Base-by-base conservation (phyloP, 805 yeast species). In the Naumovozyma baii region DNA sequence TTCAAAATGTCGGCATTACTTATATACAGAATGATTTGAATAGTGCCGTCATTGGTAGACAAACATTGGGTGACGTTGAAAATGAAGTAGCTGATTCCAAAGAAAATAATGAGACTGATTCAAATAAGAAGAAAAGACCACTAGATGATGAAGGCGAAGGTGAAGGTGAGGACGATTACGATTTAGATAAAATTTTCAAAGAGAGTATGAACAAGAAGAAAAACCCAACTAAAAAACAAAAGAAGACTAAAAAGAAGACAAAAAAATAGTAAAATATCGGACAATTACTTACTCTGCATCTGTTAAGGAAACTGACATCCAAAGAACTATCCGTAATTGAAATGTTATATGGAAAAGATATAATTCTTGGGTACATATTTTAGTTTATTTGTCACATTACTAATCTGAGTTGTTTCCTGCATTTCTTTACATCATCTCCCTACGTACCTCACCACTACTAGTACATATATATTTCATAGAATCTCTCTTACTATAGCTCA, bases 91-190 rank as follows among this genome's bases (percentile, higher is more conserved):
- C 13, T 13, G 31, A 25, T 18, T 25, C 32, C 39, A 55, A 57
- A 20, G 52, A 66, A 30, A 56, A 58, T n/a, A 66, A 63, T 31
- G 15, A 20, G 12, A 20, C 10, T 20, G 36, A 30, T 16, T 26
- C 19, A 25, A 37, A 31, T 19, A n/a, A 3, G 63, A 57, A 30
- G 46, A 52, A 31, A 52, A 54, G 39, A 61, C 54, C 38, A 5
- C 7, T 9, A 35, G 72, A 67, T 39, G 57, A 71, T 13, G 63
- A 61, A 33, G 84, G 78, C 34, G 43, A 37, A 13, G 52, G 41
- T 10, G 37, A 28, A 7, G 39, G 43, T 7, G 44, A 45, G 2
- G 50, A 47, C 29, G 51, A 47, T 32, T 52, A 52, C 29, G 57
- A 51, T 18, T 33, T 51, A 30, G 55, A 49, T 40, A 42, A 41